Evolutionary conservation across 352 stramenopile genomes (phyloP), one percentile per base, ranked within the genome.

Genomic region (Globisporangium spinosum): DNA sequence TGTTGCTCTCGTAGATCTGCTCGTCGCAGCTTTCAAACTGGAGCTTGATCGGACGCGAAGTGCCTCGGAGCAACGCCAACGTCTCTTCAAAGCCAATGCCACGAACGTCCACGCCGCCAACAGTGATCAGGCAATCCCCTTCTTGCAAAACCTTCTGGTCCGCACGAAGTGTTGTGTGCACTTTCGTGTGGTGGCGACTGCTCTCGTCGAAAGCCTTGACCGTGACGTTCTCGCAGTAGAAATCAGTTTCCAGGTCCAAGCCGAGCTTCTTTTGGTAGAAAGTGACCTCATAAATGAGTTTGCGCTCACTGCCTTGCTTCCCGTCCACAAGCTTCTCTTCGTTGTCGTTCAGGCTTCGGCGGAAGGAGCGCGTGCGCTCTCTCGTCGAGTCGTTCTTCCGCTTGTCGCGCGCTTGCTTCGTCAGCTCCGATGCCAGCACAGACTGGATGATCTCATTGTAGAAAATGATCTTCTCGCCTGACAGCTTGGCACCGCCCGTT

Each of bases 161-260:
- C 15, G 77, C 53, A 2, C 69, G 70, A n/a, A 93, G 68, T 9
- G 71, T 76, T 8, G 86, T 91, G 51, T 82, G 78, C 58, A 93
- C 70, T 25, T 83, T 90, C 5, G 79, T 82, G 40, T 91, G 82
- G 1, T 77, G 77, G 0, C 74, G 73, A 32, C 63, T 64, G 0
- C 60, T 70, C 27, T 91, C 78, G 13, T 92, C 80, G 62, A 94
- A 90, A 2, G 76, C 68, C 70, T 94, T 95, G 68, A 95, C 87
- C 20, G 82, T 93, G 64, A 95, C 86, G 54, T 94, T 93, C 62
- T 95, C 83, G 63, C 86, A 91, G 71, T 96, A 96, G 54, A 96
- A 96, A 51, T 96, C 89, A 3, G 89, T 95, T 69, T 96, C 89
- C 58, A 96, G 65, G 75, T 96, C 86, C 67, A 96, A 71, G 1